phyloP scores from a whole-genome alignment of 2,329 filamentous ascomycete genomes.

The Venturiaceae sp. region DNA sequence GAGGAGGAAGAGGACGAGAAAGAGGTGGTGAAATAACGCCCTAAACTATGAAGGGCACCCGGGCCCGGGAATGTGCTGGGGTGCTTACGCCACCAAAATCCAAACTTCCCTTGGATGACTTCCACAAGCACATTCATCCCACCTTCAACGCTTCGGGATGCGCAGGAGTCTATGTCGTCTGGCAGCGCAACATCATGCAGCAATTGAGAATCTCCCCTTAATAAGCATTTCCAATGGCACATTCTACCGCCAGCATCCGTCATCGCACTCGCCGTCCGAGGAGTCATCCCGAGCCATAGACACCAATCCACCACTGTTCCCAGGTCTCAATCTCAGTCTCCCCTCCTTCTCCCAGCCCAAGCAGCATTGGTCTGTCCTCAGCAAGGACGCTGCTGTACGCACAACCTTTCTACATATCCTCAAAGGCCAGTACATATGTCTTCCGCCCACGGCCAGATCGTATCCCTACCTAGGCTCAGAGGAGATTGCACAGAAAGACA shows the following conservation, averaged over 20 bases:
- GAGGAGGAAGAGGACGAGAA: too few species aligned
- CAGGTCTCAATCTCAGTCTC: constrained; percentile 59
- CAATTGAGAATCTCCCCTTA: constrained; percentile 9
- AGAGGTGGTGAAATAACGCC: too few species aligned
- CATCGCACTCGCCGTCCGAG: constrained; percentile 14
- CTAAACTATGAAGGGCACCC: too few species aligned
- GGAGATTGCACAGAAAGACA: constrained; percentile 42
- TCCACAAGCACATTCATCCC: too few species aligned
- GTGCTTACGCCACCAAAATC: too few species aligned
- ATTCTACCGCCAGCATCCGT: constrained; percentile 70
- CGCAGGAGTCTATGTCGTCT: not conserved
- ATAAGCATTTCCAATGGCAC: constrained; percentile 69
- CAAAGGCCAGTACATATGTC: constrained; percentile 62
- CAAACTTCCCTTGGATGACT: too few species aligned
- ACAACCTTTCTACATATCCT: constrained; percentile 76
- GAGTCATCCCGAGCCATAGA: constrained; percentile 30
- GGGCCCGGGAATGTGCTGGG: too few species aligned
- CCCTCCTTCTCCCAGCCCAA: constrained; percentile 40
- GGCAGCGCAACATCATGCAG: not conserved
- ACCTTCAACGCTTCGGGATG: constrained; percentile 3
- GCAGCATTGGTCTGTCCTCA: constrained; percentile 77
- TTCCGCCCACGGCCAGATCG: constrained; percentile 64
- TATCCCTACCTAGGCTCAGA: constrained; percentile 68
- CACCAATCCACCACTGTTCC: constrained; percentile 65
- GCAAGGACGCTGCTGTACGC: constrained; percentile 67